Evolutionary conservation across 2,329 filamentous ascomycete species (phyloP), one percentile per base, ranked within the genome.

Genomic region (Ceratocystis harringtonii): DNA sequence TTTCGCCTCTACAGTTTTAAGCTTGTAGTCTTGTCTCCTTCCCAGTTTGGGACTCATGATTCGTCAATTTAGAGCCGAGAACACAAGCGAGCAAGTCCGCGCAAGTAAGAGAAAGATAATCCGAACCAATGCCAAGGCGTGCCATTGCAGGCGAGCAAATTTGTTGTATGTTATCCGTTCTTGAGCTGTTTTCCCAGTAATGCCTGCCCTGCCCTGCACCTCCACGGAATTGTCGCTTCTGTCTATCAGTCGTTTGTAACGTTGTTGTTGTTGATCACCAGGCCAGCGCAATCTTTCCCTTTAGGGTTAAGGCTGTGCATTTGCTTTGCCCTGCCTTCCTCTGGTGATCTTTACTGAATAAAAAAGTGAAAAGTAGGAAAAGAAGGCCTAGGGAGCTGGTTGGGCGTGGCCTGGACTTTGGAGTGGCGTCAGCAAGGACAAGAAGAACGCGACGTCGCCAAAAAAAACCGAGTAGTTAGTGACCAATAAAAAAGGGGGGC

Each of bases 101-200:
- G 52, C 52, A 32, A 57, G 52, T 57, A 57, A 57, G 52, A 57
- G 52, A 57, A 32, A 17, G 52, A 57, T 32, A 57, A 50, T 15
- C 12, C 52, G 30, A 57, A 19, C 52, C 52, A 30, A 57, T 57
- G 52, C 52, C 22, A 57, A 57, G 52, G 25, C 52, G 19, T 57
- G 52, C 52, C 52, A 32, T 32, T 28, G 52, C 52, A 57, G 15
- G 22, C 30, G 36, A 19, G 52, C 52, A 57, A 57, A 57, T n/a
- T 57, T 57, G 12, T 3, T 28, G 52, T 8, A 4, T 50, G 48
- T 50, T 3, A 10, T 50, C 4, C 19, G 48, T 50, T 41, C 36
- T 41, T 41, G 36, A 15, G 36, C 36, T 41, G 36, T 41, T 41
- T 41, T 8, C 36, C 36, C 0, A 15, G 36, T 1, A 10, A 5